Evolutionary conservation across 2,329 filamentous ascomycete species (phyloP).

Genomic region (Verticillium albo-atrum): DNA sequence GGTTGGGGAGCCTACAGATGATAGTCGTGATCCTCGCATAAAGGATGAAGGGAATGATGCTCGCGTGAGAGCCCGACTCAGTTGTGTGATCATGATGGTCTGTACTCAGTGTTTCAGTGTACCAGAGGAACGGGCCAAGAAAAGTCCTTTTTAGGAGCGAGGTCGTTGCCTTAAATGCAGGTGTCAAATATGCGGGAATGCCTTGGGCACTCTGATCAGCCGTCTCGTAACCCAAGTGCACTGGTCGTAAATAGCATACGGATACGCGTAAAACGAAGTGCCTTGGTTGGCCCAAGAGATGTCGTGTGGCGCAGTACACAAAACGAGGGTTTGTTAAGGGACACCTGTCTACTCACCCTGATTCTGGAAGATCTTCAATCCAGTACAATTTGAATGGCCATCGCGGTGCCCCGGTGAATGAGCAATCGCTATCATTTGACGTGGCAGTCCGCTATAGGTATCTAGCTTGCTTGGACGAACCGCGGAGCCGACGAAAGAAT

Average conservation of each 20-base stretch:
- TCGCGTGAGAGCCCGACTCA: neutral
- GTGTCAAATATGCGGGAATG: neutral
- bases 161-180: neutral
- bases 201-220: neutral
- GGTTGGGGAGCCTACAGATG: neutral
- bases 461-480: too few relatives aligned
- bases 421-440: too few relatives aligned
- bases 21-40: neutral
- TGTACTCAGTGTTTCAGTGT: neutral
- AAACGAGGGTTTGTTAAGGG: too few relatives aligned
- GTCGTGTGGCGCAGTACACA: too few relatives aligned
- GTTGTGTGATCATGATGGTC: neutral
- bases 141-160: neutral
- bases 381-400: too few relatives aligned
- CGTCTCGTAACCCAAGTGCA: neutral
- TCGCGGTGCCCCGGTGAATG: too few relatives aligned
- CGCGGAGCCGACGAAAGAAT: too few relatives aligned
- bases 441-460: too few relatives aligned
- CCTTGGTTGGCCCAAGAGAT: too few relatives aligned
- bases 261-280: neutral
- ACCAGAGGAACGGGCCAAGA: neutral
- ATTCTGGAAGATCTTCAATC: too few relatives aligned
- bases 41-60: neutral
- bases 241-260: neutral
- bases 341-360: too few relatives aligned